Base-by-base conservation (phyloP, 306 rosid species). In the Benincasa hispida region DNA sequence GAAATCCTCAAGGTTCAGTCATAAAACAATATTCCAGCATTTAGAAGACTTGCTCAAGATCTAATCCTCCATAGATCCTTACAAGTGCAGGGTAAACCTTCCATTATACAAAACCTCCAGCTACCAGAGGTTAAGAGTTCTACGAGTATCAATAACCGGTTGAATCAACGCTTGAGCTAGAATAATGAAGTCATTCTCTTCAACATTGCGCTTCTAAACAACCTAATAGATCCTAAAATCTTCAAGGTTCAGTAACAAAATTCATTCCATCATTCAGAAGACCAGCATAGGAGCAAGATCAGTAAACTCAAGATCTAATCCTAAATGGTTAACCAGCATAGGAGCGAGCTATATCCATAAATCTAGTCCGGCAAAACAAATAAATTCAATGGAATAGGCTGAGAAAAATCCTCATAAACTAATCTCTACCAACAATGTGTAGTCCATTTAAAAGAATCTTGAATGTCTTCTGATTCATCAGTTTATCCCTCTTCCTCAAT, bases 361-460 rank as follows among this genome's bases (percentile, higher is more conserved):
- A 67, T 10, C 47, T 7, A 67, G 22, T 39, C 74, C 53, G 5
- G 74, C 17, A 67, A 5, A 7, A 0, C 4, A 25, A 66, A 50
- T 2, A 66, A 51, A 34, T 51, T 24, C 58, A 5, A 48, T 28
- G 60, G 59, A 54, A 73, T 18, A 51, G 41, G 62, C 77, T 10
- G 65, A 50, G 59, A 66, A 57, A n/a, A 48, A 61, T 28, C 72
- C 56, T 57, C 34, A 77, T 2, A 81, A 63, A 3, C 45, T 77
- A 77, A 22, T 84, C 82, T 57, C 72, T 22, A 68, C 65, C 39
- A 34, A 58, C 48, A 72, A 85, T 84, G 78, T 86, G 89, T 89
- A 94, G 79, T 24, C 78, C 90, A 80, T 85, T 79, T 76, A 94
- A 83, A 85, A 93, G 76, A 79, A 45, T 74, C 79, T 84, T 86